Percentiles rank a stretch among this genome's conserved stretches.
phyloP scores from a whole-genome alignment of 2,329 filamentous ascomycete species.

The Fusarium lyarnte region DNA sequence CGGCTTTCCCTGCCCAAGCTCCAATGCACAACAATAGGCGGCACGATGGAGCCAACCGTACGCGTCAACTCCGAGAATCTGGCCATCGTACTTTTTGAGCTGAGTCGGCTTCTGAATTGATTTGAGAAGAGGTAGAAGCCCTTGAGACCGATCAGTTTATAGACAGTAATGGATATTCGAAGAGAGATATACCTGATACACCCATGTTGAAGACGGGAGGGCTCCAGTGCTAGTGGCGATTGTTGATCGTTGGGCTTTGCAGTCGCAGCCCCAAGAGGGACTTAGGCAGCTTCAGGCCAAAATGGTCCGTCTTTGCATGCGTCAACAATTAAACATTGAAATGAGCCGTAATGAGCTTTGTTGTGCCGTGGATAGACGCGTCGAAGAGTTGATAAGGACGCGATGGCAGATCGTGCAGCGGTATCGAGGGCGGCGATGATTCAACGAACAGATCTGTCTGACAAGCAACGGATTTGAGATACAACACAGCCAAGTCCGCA shows the following conservation, averaged over 20 bases:
- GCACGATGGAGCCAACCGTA: constrained; percentile 99
- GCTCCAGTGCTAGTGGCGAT: constrained; percentile 17
- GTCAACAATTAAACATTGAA: constrained; percentile 29
- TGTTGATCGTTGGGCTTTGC: constrained; percentile 11
- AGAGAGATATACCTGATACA: constrained; percentile 46
- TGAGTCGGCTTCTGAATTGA: constrained; percentile 92
- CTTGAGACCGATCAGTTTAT: constrained; percentile 55
- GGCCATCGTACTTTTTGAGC: constrained; percentile 85
- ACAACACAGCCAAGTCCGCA: neutral
- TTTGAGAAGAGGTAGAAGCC: constrained; percentile 89
- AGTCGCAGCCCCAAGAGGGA: constrained; percentile 32
- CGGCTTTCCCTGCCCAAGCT: constrained; percentile 87
- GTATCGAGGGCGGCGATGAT: constrained; percentile 1
- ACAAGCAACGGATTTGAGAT: neutral
- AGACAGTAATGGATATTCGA: neutral
- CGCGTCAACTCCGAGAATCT: constrained; percentile 93
- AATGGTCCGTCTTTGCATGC: constrained; percentile 14
- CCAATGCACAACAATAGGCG: constrained; percentile 87
- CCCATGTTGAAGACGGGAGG: constrained; percentile 46
- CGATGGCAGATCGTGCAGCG: constrained; percentile 32
- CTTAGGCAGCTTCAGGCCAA: constrained; percentile 31
- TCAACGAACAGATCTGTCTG: neutral
- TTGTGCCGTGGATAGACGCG: constrained; percentile 27
- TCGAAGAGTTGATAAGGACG: constrained; percentile 34
- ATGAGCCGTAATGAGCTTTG: constrained; percentile 6